phyloP scores from a whole-genome alignment of 768 basidiomycete species.

The Leccinum arenicola region DNA sequence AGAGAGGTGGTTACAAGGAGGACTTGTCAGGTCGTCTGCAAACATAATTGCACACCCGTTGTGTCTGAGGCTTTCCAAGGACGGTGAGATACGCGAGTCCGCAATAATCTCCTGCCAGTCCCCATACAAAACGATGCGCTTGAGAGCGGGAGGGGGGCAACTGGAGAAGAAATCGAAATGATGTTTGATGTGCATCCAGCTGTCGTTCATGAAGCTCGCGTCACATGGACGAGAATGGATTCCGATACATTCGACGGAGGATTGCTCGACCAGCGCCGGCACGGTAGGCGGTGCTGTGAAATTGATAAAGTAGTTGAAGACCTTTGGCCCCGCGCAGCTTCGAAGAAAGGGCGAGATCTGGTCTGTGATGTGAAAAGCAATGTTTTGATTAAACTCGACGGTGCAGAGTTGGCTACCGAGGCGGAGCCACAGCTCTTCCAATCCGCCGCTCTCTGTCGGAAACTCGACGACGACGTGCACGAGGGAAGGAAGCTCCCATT shows the following conservation, averaged over 20 bases:
- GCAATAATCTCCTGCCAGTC: constrained; percentile 44
- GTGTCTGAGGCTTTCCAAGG: constrained; percentile 31
- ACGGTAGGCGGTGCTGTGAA: constrained; percentile 38
- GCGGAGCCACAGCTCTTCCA: constrained; percentile 46
- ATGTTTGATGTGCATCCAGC: constrained; percentile 28
- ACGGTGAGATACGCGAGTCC: constrained; percentile 37
- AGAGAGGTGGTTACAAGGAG: constrained; percentile 19
- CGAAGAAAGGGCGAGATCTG: constrained; percentile 45
- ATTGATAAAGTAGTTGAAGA: constrained; percentile 56
- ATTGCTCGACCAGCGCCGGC: constrained; percentile 20
- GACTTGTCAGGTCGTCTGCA: constrained; percentile 10
- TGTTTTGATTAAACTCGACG: constrained; percentile 57
- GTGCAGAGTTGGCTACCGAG: constrained; percentile 50
- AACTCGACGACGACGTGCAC: constrained; percentile 51
- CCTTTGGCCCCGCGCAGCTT: constrained; percentile 42
- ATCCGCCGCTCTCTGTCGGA: constrained; percentile 35
- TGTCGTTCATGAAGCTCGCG: constrained; percentile 25
- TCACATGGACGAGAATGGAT: constrained; percentile 49
- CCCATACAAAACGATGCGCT: constrained; percentile 47
- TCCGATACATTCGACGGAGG: constrained; percentile 44
- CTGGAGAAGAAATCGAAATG: constrained; percentile 48
- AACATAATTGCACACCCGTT: constrained; percentile 32
- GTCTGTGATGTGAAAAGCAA: constrained; percentile 52
- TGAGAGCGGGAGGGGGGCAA: constrained; percentile 44
- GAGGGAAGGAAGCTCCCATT: constrained; percentile 55